Evolutionary conservation across 345 rosid genomes (phyloP).

Genomic region (Eucalyptus coolabah): DNA sequence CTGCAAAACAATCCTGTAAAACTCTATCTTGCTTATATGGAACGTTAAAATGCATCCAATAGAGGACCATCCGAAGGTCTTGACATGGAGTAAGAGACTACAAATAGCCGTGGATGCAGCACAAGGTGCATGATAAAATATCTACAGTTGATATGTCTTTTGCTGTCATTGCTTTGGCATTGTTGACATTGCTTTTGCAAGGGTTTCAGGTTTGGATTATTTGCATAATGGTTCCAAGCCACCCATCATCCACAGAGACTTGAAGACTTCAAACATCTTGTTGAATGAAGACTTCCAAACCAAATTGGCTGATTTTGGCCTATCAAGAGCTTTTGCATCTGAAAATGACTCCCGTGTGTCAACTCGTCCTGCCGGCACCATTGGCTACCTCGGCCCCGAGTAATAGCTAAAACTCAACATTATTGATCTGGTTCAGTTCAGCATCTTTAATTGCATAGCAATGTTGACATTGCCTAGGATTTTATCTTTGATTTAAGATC

Average conservation of each 20-base stretch:
- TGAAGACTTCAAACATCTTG: conserved; percentile 23
- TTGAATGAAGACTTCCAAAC: conserved; percentile 18
- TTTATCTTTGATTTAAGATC: background rate
- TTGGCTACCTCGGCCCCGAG: conserved; percentile 56
- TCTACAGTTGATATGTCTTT: too few relatives aligned
- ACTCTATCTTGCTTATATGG: background rate
- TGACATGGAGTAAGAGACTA: conserved; percentile 5
- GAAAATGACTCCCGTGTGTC: conserved; percentile 14
- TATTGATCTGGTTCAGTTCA: background rate
- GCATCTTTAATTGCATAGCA: background rate
- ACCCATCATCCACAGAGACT: conserved; percentile 37
- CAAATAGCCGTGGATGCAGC: conserved; percentile 32
- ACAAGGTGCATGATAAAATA: conserved; percentile 1
- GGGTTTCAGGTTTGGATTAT: conserved; percentile 20
- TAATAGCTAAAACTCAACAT: background rate
- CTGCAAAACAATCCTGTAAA: background rate
- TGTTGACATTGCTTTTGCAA: background rate
- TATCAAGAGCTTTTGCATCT: conserved; percentile 27
- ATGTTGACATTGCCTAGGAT: background rate
- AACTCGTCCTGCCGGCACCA: conserved; percentile 27
- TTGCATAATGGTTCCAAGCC: conserved; percentile 49
- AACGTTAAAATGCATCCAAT: background rate
- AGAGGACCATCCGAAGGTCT: background rate
- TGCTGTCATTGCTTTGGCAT: background rate
- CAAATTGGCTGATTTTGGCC: conserved; percentile 49